Conservation (phyloP, 73 alveolate species). For the Symbiodinium pilosum region DNA sequence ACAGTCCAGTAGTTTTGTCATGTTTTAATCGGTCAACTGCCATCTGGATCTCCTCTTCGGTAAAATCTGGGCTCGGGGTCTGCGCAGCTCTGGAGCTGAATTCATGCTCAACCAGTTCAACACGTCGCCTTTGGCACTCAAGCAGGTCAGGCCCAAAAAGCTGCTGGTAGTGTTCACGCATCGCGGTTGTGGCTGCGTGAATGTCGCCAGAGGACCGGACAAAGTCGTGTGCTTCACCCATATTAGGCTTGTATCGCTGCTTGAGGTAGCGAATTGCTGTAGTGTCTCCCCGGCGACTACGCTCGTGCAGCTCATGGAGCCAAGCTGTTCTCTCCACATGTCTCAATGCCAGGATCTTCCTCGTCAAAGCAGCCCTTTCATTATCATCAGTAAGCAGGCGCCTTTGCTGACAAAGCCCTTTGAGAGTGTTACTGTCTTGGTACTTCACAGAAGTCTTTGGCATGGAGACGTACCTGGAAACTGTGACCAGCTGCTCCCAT, state of each 20-base stretch:
- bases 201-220: not conserved
- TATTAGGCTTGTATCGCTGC: not conserved
- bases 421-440: not conserved
- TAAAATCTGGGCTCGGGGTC: not conserved
- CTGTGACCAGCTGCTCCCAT: not conserved
- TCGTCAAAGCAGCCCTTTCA: not conserved
- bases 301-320: not conserved
- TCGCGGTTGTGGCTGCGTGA: not conserved
- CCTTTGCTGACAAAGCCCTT: not conserved
- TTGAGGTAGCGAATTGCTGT: not conserved
- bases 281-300: not conserved
- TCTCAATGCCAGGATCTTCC: not conserved
- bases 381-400: not conserved
- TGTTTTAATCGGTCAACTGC: not conserved
- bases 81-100: not conserved
- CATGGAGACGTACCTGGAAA: not conserved
- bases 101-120: not conserved
- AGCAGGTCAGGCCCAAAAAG: not conserved
- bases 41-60: not conserved
- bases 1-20: not conserved
- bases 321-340: not conserved
- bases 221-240: not conserved
- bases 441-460: not conserved
- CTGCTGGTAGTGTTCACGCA: not conserved
- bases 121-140: not conserved